Evolutionary conservation across 2,329 filamentous ascomycete genomes (phyloP), one percentile per base, ranked within the genome.

Genomic region (Diaporthe ampelina): DNA sequence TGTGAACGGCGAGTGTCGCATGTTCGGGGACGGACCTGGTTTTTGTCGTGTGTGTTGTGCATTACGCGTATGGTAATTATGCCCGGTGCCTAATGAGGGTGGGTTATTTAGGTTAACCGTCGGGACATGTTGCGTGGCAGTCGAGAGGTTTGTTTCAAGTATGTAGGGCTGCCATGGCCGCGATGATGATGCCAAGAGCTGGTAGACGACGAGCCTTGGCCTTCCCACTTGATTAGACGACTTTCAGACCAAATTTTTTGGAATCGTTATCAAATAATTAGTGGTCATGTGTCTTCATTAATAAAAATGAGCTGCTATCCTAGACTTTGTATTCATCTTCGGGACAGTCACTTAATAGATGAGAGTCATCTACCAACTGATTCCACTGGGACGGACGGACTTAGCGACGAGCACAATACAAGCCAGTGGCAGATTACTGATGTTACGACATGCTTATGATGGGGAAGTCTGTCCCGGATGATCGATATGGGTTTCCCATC

Each of bases 91-190:
- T n/a, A 4, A 4, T 50, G 45, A 24, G 45, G 45, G 21, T 9
- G 45, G 45, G 45, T 21, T 2, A 48, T 48, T 21, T 21, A 9
- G 45, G 19, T 21, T 7, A 8, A 19, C 19, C 45, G 45, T 48
- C 19, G 19, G 45, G 19, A 3, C 17, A 19, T 17, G 43, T 45
- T n/a, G 45, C 45, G 45, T 48, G 19, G 45, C 45, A 2, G 40
- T 43, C 19, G 40, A 19, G 40, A 19, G n/a, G 11, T 24, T 61
- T 61, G 58, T 61, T 61, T 43, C 58, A 61, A 61, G 37, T 61
- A 61, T 59, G 56, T 59, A 59, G n/a, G 58, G 58, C 58, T 61
- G 58, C 37, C 35, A 43, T 35, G 37, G 17, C 58, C 26, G 35
- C 7, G 40, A 43, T 61, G 58, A 19, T 26, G 58, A 7, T 19